These are phyloP conservation scores for Babesia microti DNA, from an alignment of 169 alveolate genomes.

Conservation along the genomic window DNA sequence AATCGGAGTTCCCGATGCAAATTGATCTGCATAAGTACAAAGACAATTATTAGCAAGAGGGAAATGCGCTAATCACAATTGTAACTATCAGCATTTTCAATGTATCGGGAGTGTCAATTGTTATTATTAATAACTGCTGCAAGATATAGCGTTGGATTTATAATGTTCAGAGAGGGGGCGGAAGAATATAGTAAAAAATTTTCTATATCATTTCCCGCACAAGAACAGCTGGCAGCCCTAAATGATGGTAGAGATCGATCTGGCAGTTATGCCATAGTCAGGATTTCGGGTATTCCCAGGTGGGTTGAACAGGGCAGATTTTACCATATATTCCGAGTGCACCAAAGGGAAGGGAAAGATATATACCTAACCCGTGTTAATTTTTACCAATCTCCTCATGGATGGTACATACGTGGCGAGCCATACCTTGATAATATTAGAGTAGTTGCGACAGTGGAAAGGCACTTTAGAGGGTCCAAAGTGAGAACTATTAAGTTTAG, in stretches of 20 bases:
- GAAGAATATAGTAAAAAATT: not conserved
- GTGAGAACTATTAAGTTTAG: constrained; percentile 53
- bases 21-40: constrained; percentile 2
- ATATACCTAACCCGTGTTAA: constrained; percentile 55
- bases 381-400: constrained; percentile 55
- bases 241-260: constrained; percentile 65
- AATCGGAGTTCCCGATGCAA: constrained; percentile 21
- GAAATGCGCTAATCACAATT: not conserved
- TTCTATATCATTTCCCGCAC: constrained; percentile 61
- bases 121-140: constrained; percentile 3
- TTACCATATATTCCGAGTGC: constrained; percentile 66
- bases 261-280: constrained; percentile 61
- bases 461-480: constrained; percentile 73
- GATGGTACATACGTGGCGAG: constrained; percentile 55
- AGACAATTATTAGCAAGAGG: not conserved
- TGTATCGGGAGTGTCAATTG: not conserved
- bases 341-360: constrained; percentile 59
- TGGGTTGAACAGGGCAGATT: constrained; percentile 72
- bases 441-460: constrained; percentile 51
- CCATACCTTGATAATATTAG: constrained; percentile 69
- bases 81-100: not conserved
- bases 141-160: no score
- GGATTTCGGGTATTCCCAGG: constrained; percentile 60
- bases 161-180: no score
- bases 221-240: constrained; percentile 43